These are phyloP conservation scores for Hypoxylon cercidicola DNA, from an alignment of 495 filamentous ascomycete species.

Conservation along the genomic window DNA sequence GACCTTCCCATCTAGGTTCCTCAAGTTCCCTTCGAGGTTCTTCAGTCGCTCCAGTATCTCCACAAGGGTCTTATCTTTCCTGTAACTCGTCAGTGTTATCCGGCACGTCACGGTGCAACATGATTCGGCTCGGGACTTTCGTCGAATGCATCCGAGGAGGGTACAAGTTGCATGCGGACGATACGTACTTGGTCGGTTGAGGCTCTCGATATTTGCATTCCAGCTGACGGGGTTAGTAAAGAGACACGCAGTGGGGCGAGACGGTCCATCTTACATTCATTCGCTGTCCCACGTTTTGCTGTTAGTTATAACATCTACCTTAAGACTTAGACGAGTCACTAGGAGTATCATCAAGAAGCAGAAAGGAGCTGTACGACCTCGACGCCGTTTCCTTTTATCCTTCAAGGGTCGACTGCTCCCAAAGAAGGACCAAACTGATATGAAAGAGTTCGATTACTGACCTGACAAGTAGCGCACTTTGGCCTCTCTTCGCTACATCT, in stretches of 20 bases:
- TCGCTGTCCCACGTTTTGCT: slow-evolving; percentile 29
- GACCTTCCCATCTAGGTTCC: slow-evolving; percentile 51
- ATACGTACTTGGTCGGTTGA: slow-evolving; percentile 70
- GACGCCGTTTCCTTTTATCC: slow-evolving; percentile 2
- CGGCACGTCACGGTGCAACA: slow-evolving; percentile 23
- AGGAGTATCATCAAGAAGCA: slow-evolving; percentile 15
- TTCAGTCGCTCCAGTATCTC: slow-evolving; percentile 67
- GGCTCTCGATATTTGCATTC: slow-evolving; percentile 70
- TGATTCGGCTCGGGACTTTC: slow-evolving; percentile 16
- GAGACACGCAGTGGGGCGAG: slow-evolving; percentile 19
- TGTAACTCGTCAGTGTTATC: slow-evolving; percentile 45
- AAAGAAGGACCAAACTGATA: slow-evolving; percentile 2
- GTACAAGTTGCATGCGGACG: slow-evolving; percentile 22
- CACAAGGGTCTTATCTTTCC: slow-evolving; percentile 70
- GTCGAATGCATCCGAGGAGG: slow-evolving; percentile 27
- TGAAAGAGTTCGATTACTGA: slow-evolving; percentile 36
- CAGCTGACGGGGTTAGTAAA: slow-evolving; percentile 52
- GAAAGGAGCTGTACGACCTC: slow-evolving; percentile 17
- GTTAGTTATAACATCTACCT: slow-evolving; percentile 44
- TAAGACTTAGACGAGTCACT: slow-evolving; percentile 20
- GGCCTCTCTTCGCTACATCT: slow-evolving; percentile 91
- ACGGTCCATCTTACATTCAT: slow-evolving; percentile 41
- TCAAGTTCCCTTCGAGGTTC: slow-evolving; percentile 54
- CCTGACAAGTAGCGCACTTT: slow-evolving; percentile 71
- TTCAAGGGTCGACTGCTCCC: slow-evolving; percentile 5